Evolutionary conservation across 805 yeast species (phyloP), one percentile per base, ranked within the genome.

Genomic region (Candida nanaspora): DNA sequence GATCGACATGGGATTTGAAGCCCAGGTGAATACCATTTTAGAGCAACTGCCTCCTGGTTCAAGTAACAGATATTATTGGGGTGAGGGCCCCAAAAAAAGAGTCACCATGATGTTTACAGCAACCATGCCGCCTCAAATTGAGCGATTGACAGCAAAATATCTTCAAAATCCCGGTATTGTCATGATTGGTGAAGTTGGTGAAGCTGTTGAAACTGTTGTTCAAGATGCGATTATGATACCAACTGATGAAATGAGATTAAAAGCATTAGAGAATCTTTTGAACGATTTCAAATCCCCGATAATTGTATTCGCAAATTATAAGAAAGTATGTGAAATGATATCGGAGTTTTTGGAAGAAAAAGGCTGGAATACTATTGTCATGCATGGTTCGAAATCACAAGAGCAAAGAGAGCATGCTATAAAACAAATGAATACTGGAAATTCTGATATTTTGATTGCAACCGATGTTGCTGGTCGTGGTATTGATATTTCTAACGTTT

Each of bases 381-480:
- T 91, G 51, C 97, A 91, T 61, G 98, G 98, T 13, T 80, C 89
- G 0, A 86, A 84, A 56, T 71, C 82, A 1, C 98, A 91, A 61
- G 84, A 78, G 11, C 82, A 82, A 51, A 75, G 98, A 61, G 98
- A 91, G 54, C 62, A 62, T n/a, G 84, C 95, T 0, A 69, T 91
- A 15, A 62, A 65, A 9, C 68, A 76, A 27, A 70, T 91, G 46
- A 69, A 80, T 35, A 47, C 61, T 6, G 80, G 83, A 2, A 61
- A 64, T 20, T 73, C 72, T 0, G 80, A 78, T 39, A 68, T 86
- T 6, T 62, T 91, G 33, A 80, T 91, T 15, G 98, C 97, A 3
- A 93, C 98, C 0, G 96, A 91, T 58, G 87, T 91, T 20, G 97
- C 97, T 0, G 95, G 96, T 3, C 76, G 98, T 65, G 98, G 98